Conservation (phyloP, 768 basidiomycete genomes). For the Pleurotus salmoneostramineus region DNA sequence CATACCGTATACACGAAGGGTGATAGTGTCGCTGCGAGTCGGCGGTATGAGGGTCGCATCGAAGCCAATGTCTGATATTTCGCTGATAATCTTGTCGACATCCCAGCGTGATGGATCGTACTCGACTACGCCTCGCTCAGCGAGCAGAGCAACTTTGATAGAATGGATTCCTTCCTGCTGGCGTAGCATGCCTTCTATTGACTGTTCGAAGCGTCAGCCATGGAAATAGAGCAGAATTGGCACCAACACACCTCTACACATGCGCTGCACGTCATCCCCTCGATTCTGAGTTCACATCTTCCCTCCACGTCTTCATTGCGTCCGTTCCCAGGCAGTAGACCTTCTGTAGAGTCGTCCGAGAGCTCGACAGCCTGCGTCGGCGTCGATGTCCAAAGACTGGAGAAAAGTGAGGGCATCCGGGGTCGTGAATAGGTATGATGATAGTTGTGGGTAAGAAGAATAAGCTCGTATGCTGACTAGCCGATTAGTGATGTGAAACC, state of each 20-base stretch:
- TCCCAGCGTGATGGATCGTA: constrained; percentile 85
- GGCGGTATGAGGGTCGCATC: constrained; percentile 78
- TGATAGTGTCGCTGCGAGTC: constrained; percentile 60
- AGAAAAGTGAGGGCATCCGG: constrained; percentile 7
- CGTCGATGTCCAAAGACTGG: constrained; percentile 8
- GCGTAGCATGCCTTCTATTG: constrained; percentile 82
- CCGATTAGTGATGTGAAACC: constrained; percentile 3
- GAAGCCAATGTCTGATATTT: constrained; percentile 92
- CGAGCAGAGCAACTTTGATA: constrained; percentile 93
- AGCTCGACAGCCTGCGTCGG: constrained; percentile 15
- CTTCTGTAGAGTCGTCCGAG: constrained; percentile 11
- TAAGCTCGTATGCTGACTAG: not conserved
- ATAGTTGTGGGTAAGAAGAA: not conserved
- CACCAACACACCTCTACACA: constrained; percentile 72
- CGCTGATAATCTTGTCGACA: constrained; percentile 72
- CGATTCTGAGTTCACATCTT: constrained; percentile 78
- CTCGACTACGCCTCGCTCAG: constrained; percentile 89
- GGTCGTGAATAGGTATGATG: not conserved
- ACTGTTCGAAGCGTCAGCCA: constrained; percentile 33
- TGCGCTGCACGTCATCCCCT: constrained; percentile 89
- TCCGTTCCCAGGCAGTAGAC: constrained; percentile 9
- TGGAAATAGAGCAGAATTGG: not conserved
- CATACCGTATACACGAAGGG: constrained; percentile 87
- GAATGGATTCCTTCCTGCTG: constrained; percentile 86
- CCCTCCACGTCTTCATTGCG: constrained; percentile 23